Percentiles rank a stretch among this genome's conserved stretches.
Evolutionary conservation across 345 rosid species (phyloP).

Genomic region (Lumnitzera littorea): DNA sequence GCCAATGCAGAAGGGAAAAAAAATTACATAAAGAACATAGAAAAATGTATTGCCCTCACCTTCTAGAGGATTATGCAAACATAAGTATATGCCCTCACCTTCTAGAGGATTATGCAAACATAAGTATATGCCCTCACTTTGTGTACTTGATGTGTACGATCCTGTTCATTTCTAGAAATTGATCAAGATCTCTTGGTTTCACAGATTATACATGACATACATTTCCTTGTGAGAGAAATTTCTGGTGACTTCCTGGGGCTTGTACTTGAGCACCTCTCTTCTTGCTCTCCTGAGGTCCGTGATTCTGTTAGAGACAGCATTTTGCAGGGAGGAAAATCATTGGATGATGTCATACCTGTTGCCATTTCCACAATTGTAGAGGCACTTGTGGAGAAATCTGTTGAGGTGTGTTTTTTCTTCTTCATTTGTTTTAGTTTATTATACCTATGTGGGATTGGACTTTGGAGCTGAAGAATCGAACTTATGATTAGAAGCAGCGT

Average conservation of each 20-base stretch:
- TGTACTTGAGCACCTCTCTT: constrained; percentile 51
- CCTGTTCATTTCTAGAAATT: constrained; percentile 7
- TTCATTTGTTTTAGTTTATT: background rate
- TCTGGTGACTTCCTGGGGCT: constrained; percentile 56
- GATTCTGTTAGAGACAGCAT: constrained; percentile 77
- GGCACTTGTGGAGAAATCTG: constrained; percentile 72
- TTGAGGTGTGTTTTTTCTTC: constrained; percentile 46
- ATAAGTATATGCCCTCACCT: no score
- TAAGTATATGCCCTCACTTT: background rate
- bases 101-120: no score
- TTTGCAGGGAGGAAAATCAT: constrained; percentile 51
- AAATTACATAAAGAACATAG: no score
- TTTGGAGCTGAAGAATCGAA: no score
- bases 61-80: no score
- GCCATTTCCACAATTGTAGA: constrained; percentile 50
- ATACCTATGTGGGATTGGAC: no score
- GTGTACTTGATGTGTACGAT: background rate
- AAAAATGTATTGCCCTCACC: no score
- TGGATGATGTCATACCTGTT: constrained; percentile 49
- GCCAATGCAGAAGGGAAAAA: no score
- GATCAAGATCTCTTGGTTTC: constrained; percentile 18
- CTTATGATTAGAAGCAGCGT: no score
- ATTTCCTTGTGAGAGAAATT: constrained; percentile 53
- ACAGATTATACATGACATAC: constrained; percentile 88
- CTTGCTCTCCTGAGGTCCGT: constrained; percentile 60